Evolutionary conservation across 75 land plant species (phyloP).

Genomic region (Cryptomeria japonica): DNA sequence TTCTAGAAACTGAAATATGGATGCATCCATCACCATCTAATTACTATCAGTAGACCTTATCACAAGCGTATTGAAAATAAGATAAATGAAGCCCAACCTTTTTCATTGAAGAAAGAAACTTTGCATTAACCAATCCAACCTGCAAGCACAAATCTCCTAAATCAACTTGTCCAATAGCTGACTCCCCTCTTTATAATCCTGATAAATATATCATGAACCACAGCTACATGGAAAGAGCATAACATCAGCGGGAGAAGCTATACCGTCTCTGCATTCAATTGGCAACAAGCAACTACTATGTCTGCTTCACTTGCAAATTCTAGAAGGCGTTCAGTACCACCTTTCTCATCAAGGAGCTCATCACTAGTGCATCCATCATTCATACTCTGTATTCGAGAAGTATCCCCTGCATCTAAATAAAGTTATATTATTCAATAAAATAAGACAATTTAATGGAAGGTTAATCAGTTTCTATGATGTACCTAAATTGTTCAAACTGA

Average conservation of each 20-base stretch:
- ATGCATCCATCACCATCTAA: neutral
- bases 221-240: neutral
- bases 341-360: constrained; percentile 75
- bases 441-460: neutral
- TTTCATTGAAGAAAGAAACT: constrained; percentile 76
- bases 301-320: constrained; percentile 88
- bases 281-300: constrained; percentile 79
- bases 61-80: neutral
- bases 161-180: neutral
- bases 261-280: constrained; percentile 73
- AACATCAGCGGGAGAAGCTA: neutral
- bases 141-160: constrained; percentile 38
- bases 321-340: constrained; percentile 53
- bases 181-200: neutral
- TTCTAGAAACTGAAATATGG: neutral
- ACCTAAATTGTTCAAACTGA: constrained; percentile 29
- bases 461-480: neutral
- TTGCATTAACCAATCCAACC: constrained; percentile 67
- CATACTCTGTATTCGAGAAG: neutral
- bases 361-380: neutral
- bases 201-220: neutral
- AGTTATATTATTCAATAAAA: neutral
- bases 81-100: constrained; percentile 49
- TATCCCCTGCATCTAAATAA: neutral
- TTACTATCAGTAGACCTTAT: neutral